Base-by-base conservation (phyloP, 768 basidiomycete species). In the Termitomyces titanicus region DNA sequence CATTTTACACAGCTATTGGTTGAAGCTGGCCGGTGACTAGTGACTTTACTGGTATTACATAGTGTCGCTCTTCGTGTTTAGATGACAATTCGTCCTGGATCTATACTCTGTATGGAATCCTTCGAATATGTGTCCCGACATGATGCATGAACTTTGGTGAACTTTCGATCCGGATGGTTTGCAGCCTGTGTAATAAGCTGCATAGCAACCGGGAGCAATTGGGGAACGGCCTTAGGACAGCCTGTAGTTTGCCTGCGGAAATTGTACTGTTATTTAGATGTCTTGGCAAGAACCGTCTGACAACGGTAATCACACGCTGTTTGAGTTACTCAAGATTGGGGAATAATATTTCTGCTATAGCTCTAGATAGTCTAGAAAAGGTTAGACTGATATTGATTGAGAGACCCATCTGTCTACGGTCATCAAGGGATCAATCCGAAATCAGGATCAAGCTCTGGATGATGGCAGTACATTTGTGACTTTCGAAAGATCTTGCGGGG, bases 371-470 rank as follows among this genome's bases (percentile, higher is more conserved):
- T 42, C 46, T 18, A 17, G 10, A 37, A 46, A 46, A 5, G 35
- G 44, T 29, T 29, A 29, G 37, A 35, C 8, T 10, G 20, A 12
- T 15, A 15, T 22, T 48, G 22, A 48, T 25, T 29, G 29, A 29
- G 9, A 35, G 17, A 12, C 34, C 47, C 34, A 48, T 37, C 47
- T 38, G 18, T 45, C 53, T n/a, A 47, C 22, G 5, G 10, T 37
- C 35, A 61, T 56, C 54, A 58, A 44, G 39, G 59, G 58, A 63
- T 60, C 59, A 63, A 54, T 46, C 63, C 59, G 61, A 64, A 47
- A 40, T 33, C 47, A 53, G 56, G 51, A 55, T 40, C 44, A 31
- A 31, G n/a, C 33, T 48, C 22, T 40, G n/a, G 39, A 47, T 53
- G 55, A 60, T 58, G 52, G 44, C 46, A 53, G 43, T 52, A 50